A percentile compares a stretch with the other conserved stretches of the same genome.
Evolutionary conservation across 2,329 filamentous ascomycete genomes (phyloP).

Genomic region (Trichophyton simii): DNA sequence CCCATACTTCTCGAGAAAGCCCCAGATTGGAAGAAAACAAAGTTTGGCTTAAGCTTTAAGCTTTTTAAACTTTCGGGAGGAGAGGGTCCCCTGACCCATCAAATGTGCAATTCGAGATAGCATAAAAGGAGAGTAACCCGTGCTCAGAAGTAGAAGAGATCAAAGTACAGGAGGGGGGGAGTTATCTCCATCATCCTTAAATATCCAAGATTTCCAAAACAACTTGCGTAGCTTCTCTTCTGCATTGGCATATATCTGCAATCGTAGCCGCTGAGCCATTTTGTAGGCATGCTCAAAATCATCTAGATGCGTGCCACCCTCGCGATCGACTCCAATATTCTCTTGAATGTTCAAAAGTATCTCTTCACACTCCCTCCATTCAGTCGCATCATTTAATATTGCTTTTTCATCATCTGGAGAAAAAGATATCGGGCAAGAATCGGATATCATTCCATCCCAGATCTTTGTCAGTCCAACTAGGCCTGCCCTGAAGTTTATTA

Average conservation of each 20-base stretch:
- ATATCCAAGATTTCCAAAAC: constrained; percentile 8
- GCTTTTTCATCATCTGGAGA: constrained; percentile 3
- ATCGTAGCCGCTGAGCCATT: constrained; percentile 3
- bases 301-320: constrained; percentile 10
- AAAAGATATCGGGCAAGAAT: constrained; percentile 9
- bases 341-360: constrained; percentile 5
- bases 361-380: constrained; percentile 12
- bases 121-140: no score
- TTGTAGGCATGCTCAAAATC: constrained; percentile 10
- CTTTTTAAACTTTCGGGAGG: background rate
- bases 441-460: constrained; percentile 7
- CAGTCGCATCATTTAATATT: constrained; percentile 5
- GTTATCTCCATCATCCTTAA: constrained; percentile 9
- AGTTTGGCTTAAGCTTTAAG: background rate
- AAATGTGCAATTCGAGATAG: no score
- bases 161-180: background rate
- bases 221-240: constrained; percentile 4
- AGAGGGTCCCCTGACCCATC: background rate
- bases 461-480: constrained; percentile 6
- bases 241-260: background rate
- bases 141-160: background rate
- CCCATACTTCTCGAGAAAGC: no score
- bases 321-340: constrained; percentile 6
- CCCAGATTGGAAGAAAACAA: background rate
- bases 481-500: constrained; percentile 7